Base-by-base conservation (phyloP, 768 basidiomycete genomes). In the Russula sp. region DNA sequence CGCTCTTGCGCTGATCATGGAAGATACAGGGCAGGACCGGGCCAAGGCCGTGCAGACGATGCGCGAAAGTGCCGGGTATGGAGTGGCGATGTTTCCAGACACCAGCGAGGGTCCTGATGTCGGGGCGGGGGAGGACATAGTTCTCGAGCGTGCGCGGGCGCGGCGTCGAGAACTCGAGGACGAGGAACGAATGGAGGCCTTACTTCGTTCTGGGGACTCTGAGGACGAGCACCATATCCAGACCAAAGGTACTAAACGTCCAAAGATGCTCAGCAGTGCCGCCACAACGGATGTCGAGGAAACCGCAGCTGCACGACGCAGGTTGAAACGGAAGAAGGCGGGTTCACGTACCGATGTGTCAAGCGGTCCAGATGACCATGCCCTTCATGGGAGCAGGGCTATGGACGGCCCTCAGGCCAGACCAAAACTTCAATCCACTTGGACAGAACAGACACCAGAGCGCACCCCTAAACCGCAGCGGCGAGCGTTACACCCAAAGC, bases 1-100 rank as follows among this genome's bases (percentile, higher is more conserved):
- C 0, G 91, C 87, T 0, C 77, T 87, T 43, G 77, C 81, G 25
- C 82, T 98, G n/a, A 91, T 98, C 63, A 84, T 84, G 76, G 78
- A 88, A 60, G 94, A 98, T 70, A 81, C 81, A 68, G 62, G 69
- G 1, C 72, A 86, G 11, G 68, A 72, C 45, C 72, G 76, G 4
- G 68, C 72, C 0, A 76, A 77, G 47, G 91, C 89, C 0, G 68
- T 87, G 11, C 69, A 73, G 22, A 82, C 90, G 6, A 72, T 94
- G 52, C 79, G 83, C 34, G 86, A 90, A 49, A 95, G 93, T 61
- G 80, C 87, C 0, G 81, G 82, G 39, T 97, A 93, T 69, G 94
- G 94, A 0, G 85, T 86, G 8, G 85, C 87, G 7, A 88, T 90
- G 85, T 95, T 93, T 71, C 89, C 90, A 0, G 86, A 84, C 45